These are phyloP conservation scores for Dalbergia cochinchinensis DNA, from an alignment of 306 rosid genomes.

Conservation along the genomic window DNA sequence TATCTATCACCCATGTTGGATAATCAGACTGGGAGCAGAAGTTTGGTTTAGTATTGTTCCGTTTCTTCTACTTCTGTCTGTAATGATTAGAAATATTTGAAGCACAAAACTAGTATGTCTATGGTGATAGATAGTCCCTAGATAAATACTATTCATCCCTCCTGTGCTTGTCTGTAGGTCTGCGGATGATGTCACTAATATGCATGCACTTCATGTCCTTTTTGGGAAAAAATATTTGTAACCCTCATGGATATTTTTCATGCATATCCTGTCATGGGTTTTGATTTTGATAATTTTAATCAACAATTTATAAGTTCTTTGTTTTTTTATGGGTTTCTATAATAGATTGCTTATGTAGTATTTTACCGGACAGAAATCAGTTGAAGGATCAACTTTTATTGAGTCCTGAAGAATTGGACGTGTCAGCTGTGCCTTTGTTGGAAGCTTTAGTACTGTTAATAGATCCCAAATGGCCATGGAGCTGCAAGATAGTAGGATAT, in stretches of 20 bases:
- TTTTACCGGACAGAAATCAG: constrained; percentile 65
- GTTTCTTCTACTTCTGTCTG: neutral
- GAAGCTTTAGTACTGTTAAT: constrained; percentile 75
- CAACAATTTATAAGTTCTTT: neutral
- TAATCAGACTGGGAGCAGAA: neutral
- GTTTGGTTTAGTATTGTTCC: constrained; percentile 6
- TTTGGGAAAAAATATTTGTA: constrained; percentile 1
- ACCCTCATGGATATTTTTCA: neutral
- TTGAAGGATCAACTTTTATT: constrained; percentile 74
- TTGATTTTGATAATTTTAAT: constrained; percentile 3
- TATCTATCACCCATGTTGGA: neutral
- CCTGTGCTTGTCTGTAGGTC: neutral
- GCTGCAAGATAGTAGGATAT: constrained; percentile 75
- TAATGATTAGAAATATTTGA: neutral
- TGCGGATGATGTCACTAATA: neutral
- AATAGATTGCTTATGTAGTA: constrained; percentile 50
- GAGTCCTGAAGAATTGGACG: constrained; percentile 58
- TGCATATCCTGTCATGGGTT: constrained; percentile 5
- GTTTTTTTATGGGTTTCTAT: constrained; percentile 10
- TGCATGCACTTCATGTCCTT: neutral
- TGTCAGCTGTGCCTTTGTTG: constrained; percentile 64
- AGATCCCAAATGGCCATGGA: constrained; percentile 87
- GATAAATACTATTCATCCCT: neutral
- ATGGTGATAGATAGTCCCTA: neutral
- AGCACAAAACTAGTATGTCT: neutral